phyloP scores from a whole-genome alignment of 75 land plant species.

The Sequoiadendron giganteum region DNA sequence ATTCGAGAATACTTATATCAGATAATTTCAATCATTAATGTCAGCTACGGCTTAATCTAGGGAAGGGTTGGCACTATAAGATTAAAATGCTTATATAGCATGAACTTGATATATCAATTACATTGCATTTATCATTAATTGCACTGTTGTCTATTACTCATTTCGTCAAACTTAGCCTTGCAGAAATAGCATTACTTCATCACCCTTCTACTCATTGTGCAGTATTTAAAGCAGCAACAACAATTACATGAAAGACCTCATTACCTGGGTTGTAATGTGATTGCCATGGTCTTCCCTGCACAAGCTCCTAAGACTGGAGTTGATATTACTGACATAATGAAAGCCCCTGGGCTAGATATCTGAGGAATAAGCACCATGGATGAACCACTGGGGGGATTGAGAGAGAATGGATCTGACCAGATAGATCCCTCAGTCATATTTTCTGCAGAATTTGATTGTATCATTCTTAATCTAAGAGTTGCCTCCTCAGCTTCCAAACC shows the following conservation, averaged over 20 bases:
- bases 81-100: background rate
- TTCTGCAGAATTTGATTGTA: background rate
- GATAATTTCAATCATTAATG: background rate
- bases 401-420: slow-evolving; percentile 84
- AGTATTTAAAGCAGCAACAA: background rate
- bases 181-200: background rate
- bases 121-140: background rate
- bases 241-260: background rate
- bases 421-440: slow-evolving; percentile 14
- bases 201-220: background rate
- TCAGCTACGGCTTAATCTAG: background rate
- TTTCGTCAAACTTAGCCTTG: background rate
- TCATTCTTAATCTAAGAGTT: slow-evolving; percentile 44
- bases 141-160: background rate
- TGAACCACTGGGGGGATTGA: slow-evolving; percentile 77
- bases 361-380: slow-evolving; percentile 65
- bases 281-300: slow-evolving; percentile 63
- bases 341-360: slow-evolving; percentile 46
- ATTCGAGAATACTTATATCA: background rate
- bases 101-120: background rate
- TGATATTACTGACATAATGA: slow-evolving; percentile 70
- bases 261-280: slow-evolving; percentile 91
- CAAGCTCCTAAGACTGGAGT: slow-evolving; percentile 52
- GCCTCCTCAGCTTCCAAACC: slow-evolving; percentile 42
- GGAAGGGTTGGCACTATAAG: background rate